Percentiles rank a stretch among this genome's conserved stretches.
Evolutionary conservation across 495 filamentous ascomycete genomes (phyloP).

Genomic region (Darksidea phi): DNA sequence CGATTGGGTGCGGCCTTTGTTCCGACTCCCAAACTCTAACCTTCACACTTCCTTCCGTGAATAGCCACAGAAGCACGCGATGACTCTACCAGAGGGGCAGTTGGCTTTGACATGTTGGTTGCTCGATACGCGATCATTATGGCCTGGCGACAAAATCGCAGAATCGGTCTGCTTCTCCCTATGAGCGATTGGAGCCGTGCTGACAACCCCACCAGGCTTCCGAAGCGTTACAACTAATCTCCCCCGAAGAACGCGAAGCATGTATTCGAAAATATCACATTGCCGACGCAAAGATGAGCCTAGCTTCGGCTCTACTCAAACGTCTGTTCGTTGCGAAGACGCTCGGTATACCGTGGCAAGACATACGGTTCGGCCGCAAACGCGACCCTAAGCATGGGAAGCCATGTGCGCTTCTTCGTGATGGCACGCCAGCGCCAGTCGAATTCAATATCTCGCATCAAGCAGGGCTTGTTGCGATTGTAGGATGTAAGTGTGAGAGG

Average conservation of each 20-base stretch:
- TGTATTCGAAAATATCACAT: slow-evolving; percentile 60
- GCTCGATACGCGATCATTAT: slow-evolving; percentile 43
- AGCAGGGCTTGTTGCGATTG: slow-evolving; percentile 69
- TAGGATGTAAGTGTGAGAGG: slow-evolving; percentile 44
- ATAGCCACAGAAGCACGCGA: neutral
- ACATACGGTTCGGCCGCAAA: slow-evolving; percentile 60
- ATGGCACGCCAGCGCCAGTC: slow-evolving; percentile 43
- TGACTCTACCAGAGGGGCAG: slow-evolving; percentile 1
- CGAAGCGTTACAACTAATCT: slow-evolving; percentile 58
- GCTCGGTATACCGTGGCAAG: slow-evolving; percentile 63
- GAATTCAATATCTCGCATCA: slow-evolving; percentile 92
- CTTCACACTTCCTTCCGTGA: slow-evolving; percentile 1
- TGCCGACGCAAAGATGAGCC: slow-evolving; percentile 64
- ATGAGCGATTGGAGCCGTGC: neutral
- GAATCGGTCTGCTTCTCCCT: slow-evolving; percentile 23
- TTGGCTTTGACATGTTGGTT: slow-evolving; percentile 42
- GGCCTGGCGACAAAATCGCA: slow-evolving; percentile 42
- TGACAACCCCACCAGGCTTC: slow-evolving; percentile 46
- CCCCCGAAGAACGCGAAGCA: slow-evolving; percentile 49
- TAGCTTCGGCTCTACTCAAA: slow-evolving; percentile 78
- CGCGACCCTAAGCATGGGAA: slow-evolving; percentile 57
- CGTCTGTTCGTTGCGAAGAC: slow-evolving; percentile 66
- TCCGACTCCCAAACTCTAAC: neutral
- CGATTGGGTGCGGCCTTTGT: neutral
- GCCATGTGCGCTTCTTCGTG: slow-evolving; percentile 54